Percentiles rank a stretch among this genome's conserved stretches.
These are phyloP conservation scores for Xylariaceae sp. DNA, from an alignment of 2,329 filamentous ascomycete genomes.

Conservation along the genomic window DNA sequence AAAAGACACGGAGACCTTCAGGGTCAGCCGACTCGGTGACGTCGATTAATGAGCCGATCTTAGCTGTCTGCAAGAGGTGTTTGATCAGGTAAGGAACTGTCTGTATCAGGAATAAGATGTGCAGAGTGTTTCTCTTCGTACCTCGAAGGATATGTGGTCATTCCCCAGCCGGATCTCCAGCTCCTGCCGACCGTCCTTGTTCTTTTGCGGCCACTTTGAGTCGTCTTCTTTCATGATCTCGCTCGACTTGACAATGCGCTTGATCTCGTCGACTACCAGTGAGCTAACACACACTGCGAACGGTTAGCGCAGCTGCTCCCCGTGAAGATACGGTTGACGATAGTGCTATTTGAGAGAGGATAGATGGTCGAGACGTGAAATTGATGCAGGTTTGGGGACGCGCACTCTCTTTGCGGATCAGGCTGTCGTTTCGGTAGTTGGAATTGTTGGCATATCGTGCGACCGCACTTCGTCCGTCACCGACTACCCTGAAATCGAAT, in stretches of 20 bases:
- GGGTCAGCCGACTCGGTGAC: conserved; percentile 96
- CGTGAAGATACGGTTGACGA: not conserved
- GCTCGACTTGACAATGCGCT: conserved; percentile 94
- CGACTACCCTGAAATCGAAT: conserved; percentile 93
- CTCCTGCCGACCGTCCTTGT: conserved; percentile 97
- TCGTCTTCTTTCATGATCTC: conserved; percentile 99
- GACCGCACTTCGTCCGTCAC: conserved; percentile 90
- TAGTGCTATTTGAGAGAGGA: too few relatives aligned
- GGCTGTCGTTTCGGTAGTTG: conserved; percentile 97
- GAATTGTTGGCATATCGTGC: conserved; percentile 99
- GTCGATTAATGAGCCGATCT: conserved; percentile 96
- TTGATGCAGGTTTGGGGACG: conserved; percentile 22
- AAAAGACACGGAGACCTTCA: conserved; percentile 95
- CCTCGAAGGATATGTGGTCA: conserved; percentile 98
- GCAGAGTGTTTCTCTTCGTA: conserved; percentile 46
- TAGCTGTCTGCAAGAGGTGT: conserved; percentile 73
- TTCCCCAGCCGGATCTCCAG: conserved; percentile 91
- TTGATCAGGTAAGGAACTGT: conserved; percentile 13
- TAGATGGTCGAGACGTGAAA: not conserved
- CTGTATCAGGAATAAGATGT: conserved; percentile 1
- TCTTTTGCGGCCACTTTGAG: conserved; percentile 98
- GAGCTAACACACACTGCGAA: conserved; percentile 90
- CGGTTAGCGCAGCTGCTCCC: conserved; percentile 5
- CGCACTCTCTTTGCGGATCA: conserved; percentile 99
- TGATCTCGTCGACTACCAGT: conserved; percentile 89